phyloP scores from a whole-genome alignment of 2,329 filamentous ascomycete species.

The Calonectria montana region DNA sequence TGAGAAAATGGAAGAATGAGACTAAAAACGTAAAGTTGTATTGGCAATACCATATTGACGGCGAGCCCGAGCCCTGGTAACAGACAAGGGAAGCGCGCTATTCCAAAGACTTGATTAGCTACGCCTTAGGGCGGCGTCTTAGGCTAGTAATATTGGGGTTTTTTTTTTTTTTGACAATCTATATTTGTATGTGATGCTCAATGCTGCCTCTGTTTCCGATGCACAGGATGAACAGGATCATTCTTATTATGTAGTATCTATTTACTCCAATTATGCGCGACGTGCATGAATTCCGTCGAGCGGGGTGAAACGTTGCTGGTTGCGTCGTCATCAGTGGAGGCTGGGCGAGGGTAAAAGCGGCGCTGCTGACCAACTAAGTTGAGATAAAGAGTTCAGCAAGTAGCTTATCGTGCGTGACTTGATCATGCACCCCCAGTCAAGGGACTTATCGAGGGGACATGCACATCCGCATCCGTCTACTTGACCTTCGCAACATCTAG shows the following conservation, averaged over 20 bases:
- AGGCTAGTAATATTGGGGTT: neutral
- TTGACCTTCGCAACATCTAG: neutral
- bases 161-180: too few relatives aligned
- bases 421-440: conserved; percentile 5
- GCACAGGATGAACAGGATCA: neutral
- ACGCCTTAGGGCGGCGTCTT: neutral
- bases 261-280: neutral
- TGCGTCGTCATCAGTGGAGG: neutral
- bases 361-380: neutral
- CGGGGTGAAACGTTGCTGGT: neutral
- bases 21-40: neutral
- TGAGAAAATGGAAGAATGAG: neutral
- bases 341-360: neutral
- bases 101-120: neutral
- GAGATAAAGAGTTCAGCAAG: neutral
- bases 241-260: neutral
- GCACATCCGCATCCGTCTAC: neutral
- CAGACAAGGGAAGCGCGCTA: neutral
- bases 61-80: neutral
- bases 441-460: conserved; percentile 1
- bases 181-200: neutral
- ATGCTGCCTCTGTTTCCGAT: neutral
- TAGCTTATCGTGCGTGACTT: conserved; percentile 16
- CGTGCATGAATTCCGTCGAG: neutral
- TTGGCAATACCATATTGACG: neutral